Conservation (phyloP, 257 asterid species). For the Echites panduratus region DNA sequence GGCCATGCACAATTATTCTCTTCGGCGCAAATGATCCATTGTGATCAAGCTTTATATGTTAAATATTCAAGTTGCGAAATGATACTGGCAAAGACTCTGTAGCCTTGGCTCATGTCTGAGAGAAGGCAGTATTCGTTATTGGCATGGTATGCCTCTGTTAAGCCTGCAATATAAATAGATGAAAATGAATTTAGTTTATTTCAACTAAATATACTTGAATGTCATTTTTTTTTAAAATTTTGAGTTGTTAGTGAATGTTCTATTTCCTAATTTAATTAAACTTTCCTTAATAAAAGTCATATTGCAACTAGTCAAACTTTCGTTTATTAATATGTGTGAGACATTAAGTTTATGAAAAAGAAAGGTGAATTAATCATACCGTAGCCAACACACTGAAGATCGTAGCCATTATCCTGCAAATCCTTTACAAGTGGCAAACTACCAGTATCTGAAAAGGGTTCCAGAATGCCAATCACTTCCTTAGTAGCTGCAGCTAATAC, state of each 20-base stretch:
- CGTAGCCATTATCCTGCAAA: constrained; percentile 87
- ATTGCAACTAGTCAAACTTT: too few species aligned
- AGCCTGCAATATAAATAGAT: constrained; percentile 36
- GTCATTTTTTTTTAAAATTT: too few species aligned
- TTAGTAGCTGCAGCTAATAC: constrained; percentile 87
- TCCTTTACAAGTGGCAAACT: constrained; percentile 88
- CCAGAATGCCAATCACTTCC: constrained; percentile 80
- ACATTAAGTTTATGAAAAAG: constrained; percentile 5
- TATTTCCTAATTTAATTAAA: too few species aligned
- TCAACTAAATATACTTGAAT: too few species aligned
- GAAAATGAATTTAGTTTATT: too few species aligned
- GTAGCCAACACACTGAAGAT: constrained; percentile 88
- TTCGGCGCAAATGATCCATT: background rate
- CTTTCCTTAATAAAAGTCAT: too few species aligned
- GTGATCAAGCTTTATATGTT: background rate
- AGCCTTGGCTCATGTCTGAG: constrained; percentile 89
- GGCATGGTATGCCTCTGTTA: constrained; percentile 93
- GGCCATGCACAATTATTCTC: too few species aligned
- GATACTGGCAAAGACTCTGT: constrained; percentile 63
- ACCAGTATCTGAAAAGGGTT: constrained; percentile 92
- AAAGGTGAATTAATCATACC: constrained; percentile 38
- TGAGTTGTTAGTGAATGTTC: too few species aligned
- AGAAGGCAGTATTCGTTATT: constrained; percentile 90
- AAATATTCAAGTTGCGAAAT: constrained; percentile 69
- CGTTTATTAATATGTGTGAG: too few species aligned